Base-by-base conservation (phyloP, 140 eudicot genomes). In the Flaveria floridana region DNA sequence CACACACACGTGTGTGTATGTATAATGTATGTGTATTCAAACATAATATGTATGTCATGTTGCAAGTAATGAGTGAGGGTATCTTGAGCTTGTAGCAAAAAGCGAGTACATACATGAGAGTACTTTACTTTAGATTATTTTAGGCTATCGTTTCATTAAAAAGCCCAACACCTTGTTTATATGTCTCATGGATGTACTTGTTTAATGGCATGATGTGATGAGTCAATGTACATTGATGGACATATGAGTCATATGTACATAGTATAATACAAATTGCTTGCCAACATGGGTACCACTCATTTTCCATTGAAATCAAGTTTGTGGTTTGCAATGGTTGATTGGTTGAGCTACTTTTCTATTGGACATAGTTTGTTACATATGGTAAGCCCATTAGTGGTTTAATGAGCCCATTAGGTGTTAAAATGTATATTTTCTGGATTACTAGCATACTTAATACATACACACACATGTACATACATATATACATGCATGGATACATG, bases 151-250 rank as follows among this genome's bases (percentile, higher is more conserved):
- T 44, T 79, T 74, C 68, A 58, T 68, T 55, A 34, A 74, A 80
- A 80, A 62, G 80, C 72, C 75, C 84, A 80, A 74, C 84, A 80
- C 72, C 47, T 74, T 80, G 84, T 80, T 80, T 74, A 34, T 6
- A 74, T 74, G 84, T 80, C 84, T 74, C 57, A 57, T 28, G 71
- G 71, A 55, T 57, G 80, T 69, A 80, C 57, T 80, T 42, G 72
- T 74, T 74, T 80, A 80, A 74, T 67, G 70, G 71, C 14, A 79
- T 73, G 65, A 73, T 72, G 65, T 69, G 76, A 34, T 80, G 84
- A 80, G 58, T 80, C 80, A 74, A 13, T 74, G 72, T 57, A 74
- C 79, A 58, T 67, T 67, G 65, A 47, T 80, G 42, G 66, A 74
- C 83, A 74, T 48, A 80, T 80, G 83, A 79, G 79, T 67, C 83